Conservation (phyloP, 2,329 filamentous ascomycete genomes). For the Xylariaceae sp. region DNA sequence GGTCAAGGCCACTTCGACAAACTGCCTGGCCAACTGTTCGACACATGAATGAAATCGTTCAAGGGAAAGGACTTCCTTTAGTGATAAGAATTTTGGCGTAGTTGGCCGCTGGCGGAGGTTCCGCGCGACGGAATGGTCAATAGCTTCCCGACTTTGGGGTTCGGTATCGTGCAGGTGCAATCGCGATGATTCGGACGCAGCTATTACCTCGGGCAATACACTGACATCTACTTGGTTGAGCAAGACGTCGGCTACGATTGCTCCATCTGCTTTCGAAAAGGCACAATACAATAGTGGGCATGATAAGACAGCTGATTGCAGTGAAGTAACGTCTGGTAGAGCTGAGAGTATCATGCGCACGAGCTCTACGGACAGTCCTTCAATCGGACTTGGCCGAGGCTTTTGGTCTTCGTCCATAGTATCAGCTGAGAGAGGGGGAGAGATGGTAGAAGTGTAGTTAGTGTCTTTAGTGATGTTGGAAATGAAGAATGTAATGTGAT, state of each 20-base stretch:
- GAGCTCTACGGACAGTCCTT: background rate
- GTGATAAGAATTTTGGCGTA: background rate
- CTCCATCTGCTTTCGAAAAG: background rate
- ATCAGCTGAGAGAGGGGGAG: no score
- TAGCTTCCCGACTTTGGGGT: background rate
- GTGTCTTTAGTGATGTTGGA: no score
- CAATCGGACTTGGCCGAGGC: background rate
- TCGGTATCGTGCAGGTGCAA: background rate
- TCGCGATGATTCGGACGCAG: background rate
- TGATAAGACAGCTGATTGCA: conserved; percentile 7
- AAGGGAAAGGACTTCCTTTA: conserved; percentile 1
- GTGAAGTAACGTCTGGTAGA: conserved; percentile 10
- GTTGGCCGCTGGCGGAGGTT: background rate
- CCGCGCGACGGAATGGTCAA: background rate
- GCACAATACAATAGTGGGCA: conserved; percentile 11
- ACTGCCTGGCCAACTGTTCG: background rate
- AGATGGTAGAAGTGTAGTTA: no score
- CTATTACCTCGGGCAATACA: conserved; percentile 17
- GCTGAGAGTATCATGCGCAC: conserved; percentile 8
- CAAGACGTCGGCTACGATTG: conserved; percentile 6
- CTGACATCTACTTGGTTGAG: conserved; percentile 11
- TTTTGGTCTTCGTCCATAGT: background rate
- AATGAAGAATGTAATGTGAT: no score
- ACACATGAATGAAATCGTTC: conserved; percentile 1
- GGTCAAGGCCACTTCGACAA: background rate